Evolutionary conservation across 345 rosid species (phyloP).

Genomic region (Arabis hirsuta): DNA sequence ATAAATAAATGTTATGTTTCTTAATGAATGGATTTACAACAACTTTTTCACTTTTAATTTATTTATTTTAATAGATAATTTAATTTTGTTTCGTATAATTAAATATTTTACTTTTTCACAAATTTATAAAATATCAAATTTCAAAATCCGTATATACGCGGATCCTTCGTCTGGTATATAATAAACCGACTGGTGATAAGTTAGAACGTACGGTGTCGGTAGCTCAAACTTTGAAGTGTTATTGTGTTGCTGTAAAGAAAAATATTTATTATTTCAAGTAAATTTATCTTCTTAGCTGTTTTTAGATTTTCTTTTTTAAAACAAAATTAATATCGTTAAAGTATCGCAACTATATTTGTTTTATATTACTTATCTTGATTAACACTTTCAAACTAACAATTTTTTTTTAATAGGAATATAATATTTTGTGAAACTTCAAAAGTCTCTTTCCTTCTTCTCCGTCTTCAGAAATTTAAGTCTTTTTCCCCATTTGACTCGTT

Average conservation of each 20-base stretch:
- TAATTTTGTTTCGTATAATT: too few species aligned
- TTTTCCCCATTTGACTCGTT: neutral
- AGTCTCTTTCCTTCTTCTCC: conserved; percentile 6
- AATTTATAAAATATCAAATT: too few species aligned
- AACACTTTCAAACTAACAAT: conserved; percentile 24
- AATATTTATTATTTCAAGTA: neutral
- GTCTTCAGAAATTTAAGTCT: conserved; percentile 15
- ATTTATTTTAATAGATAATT: too few species aligned
- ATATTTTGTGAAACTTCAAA: neutral
- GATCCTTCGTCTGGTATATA: too few species aligned
- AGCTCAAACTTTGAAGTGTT: conserved; percentile 33
- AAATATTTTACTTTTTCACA: too few species aligned
- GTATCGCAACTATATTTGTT: neutral
- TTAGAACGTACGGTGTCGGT: conserved; percentile 40
- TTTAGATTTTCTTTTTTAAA: neutral
- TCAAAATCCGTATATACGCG: too few species aligned
- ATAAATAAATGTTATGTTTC: too few species aligned
- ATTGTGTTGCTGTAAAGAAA: neutral
- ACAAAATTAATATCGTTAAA: neutral
- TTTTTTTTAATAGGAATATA: neutral
- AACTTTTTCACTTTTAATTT: too few species aligned
- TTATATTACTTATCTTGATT: conserved; percentile 8
- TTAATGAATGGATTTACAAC: too few species aligned
- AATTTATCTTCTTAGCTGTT: conserved; percentile 9
- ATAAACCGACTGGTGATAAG: conserved; percentile 29